Conservation (phyloP, 495 filamentous ascomycete genomes). For the Apiosordaria backusii region DNA sequence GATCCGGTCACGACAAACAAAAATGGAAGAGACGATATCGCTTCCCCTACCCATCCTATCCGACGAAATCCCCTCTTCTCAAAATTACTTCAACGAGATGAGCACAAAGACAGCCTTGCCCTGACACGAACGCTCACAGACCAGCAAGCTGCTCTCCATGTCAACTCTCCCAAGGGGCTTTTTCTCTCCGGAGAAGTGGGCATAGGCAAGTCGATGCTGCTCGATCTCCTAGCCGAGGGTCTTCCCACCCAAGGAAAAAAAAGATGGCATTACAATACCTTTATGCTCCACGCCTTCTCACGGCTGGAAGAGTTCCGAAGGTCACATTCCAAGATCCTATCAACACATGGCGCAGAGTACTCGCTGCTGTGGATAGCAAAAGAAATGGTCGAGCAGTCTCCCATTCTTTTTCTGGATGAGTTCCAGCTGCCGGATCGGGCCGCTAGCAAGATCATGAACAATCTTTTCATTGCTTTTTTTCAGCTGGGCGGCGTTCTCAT, state of each 20-base stretch:
- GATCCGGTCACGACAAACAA: slow-evolving; percentile 21
- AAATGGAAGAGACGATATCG: slow-evolving; percentile 30
- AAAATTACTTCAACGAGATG: slow-evolving; percentile 37
- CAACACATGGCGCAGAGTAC: slow-evolving; percentile 48
- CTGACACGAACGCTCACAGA: slow-evolving; percentile 57
- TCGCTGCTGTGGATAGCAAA: slow-evolving; percentile 63
- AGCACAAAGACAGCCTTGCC: slow-evolving; percentile 49
- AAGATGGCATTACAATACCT: slow-evolving; percentile 72
- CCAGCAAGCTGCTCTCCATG: slow-evolving; percentile 58
- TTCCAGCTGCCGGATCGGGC: slow-evolving; percentile 70
- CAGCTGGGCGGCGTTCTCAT: slow-evolving; percentile 69
- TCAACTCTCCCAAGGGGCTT: slow-evolving; percentile 61
- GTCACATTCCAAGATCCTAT: slow-evolving; percentile 22
- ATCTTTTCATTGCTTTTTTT: slow-evolving; percentile 68
- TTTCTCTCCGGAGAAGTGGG: slow-evolving; percentile 70
- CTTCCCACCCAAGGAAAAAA: slow-evolving; percentile 63
- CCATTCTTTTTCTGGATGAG: slow-evolving; percentile 70
- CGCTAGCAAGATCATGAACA: slow-evolving; percentile 65
- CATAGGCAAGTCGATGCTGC: slow-evolving; percentile 67
- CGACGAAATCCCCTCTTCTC: slow-evolving; percentile 50
- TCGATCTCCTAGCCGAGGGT: slow-evolving; percentile 65
- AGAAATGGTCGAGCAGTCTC: slow-evolving; percentile 61
- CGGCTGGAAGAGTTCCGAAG: slow-evolving; percentile 57
- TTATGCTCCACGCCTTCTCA: slow-evolving; percentile 67
- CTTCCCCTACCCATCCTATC: slow-evolving; percentile 44